Evolutionary conservation across 306 rosid genomes (phyloP), one percentile per base, ranked within the genome.

Genomic region (Rosa chinensis): DNA sequence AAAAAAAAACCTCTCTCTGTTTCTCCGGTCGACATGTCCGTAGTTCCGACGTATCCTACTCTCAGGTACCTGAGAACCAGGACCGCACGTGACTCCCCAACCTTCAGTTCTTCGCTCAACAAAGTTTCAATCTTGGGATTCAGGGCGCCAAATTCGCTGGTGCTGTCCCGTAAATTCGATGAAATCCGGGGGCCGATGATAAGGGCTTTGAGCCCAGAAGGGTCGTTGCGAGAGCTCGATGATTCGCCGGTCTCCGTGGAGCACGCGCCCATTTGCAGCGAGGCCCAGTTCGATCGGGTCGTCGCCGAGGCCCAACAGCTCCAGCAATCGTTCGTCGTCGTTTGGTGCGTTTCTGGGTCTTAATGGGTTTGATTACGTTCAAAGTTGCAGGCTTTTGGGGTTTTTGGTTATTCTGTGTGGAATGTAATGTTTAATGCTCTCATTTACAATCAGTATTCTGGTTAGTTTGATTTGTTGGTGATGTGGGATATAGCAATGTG

Each of bases 221-320:
- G 84, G 73, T 72, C 88, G 47, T 28, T 84, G 73, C 85, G 76
- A 52, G 85, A 82, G 80, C 79, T 82, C 44, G 85, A 84, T 81
- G 90, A 90, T 16, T 84, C 91, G 32, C 90, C 90, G 23, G 81
- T 75, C 23, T 86, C 91, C 13, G 52, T 90, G 39, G 80, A 75
- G 68, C 91, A 88, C 49, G 55, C n/a, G 43, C 84, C 89, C 59
- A 77, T 90, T 70, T 42, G 78, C 49, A 69, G 86, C 82, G 91
- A 90, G 74, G 47, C 25, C 83, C 82, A 84, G 20, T 88, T 90
- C 58, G 91, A 90, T 70, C 82, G 78, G 81, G 82, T 83, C 48
- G 68, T 86, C 68, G 80, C 78, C 18, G 85, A 84, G 66, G 85
- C 89, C 1, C 86, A 78, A 71, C 83, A 80, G 55, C 83, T 78